phyloP scores from a whole-genome alignment of 106 monocot species.

The Dendrobium huoshanense region DNA sequence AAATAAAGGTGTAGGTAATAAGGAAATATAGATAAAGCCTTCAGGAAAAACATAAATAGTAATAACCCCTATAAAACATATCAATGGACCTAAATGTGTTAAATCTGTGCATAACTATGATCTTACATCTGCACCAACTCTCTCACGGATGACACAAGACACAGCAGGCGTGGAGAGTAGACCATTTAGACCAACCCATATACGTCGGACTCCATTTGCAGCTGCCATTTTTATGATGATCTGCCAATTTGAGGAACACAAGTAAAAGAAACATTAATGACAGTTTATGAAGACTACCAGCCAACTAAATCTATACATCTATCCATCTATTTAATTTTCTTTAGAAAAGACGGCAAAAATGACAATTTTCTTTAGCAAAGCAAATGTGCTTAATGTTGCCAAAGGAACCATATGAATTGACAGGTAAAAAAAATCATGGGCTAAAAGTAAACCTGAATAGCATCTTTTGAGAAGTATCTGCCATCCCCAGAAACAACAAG shows the following conservation, averaged over 20 bases:
- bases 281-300: neutral
- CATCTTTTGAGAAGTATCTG: constrained; percentile 90
- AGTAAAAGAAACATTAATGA: neutral
- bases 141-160: constrained; percentile 92
- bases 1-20: neutral
- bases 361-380: neutral
- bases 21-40: neutral
- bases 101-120: neutral
- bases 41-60: neutral
- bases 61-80: neutral
- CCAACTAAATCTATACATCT: neutral
- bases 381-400: neutral
- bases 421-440: neutral
- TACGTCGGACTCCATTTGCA: constrained; percentile 88
- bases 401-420: neutral
- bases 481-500: constrained; percentile 99
- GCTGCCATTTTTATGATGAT: constrained; percentile 96
- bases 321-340: neutral
- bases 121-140: constrained; percentile 75
- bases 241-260: constrained; percentile 13
- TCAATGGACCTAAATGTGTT: neutral
- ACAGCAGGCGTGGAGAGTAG: constrained; percentile 96
- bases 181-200: constrained; percentile 94
- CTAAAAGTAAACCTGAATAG: constrained; percentile 63
- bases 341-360: neutral